Evolutionary conservation across 768 basidiomycete species (phyloP), one percentile per base, ranked within the genome.

Genomic region (Pilatotrama ljubarskyi): DNA sequence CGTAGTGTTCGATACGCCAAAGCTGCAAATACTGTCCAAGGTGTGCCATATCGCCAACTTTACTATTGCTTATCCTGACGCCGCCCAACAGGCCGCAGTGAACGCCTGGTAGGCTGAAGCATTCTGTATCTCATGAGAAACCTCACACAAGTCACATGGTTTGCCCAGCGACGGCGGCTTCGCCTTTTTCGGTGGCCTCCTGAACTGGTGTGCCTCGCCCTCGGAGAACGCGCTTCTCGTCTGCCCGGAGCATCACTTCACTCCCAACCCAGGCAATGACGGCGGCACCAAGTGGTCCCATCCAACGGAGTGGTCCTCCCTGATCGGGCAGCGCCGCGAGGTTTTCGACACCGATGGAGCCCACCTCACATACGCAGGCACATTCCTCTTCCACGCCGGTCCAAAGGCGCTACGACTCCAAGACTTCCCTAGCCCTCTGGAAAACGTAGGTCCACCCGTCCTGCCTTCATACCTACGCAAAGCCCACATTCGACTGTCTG

Each of bases 341-440:
- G 25, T 63, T 1, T 55, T 63, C 49, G 54, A 58, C 48, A 22
- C 36, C n/a, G 52, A 63, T 1, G 57, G 32, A 11, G 62, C 24
- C 5, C 32, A 35, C 8, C 50, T 63, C 15, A 35, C 35, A 13
- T 63, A 63, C 42, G 57, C 43, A 10, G 62, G 62, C n/a, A 63
- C 62, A n/a, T 63, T 55, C 51, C 43, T 62, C 17, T 42, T 56
- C 26, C 61, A 62, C 20, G 24, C 54, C 1, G 61, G 61, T 3
- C 61, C 61, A 2, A 37, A 35, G 3, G 1, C 17, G 13, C 26
- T 49, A 22, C 9, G 8, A 15, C 20, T 51, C 25, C 17, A 1
- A 4, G 42, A 40, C 4, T 24, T 57, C 3, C 38, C 46, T 4
- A 10, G 18, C 6, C 42, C 46, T 4, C 7, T n/a, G 1, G 38